Evolutionary conservation across 805 yeast genomes (phyloP).

Genomic region (Nakazawaea populi): DNA sequence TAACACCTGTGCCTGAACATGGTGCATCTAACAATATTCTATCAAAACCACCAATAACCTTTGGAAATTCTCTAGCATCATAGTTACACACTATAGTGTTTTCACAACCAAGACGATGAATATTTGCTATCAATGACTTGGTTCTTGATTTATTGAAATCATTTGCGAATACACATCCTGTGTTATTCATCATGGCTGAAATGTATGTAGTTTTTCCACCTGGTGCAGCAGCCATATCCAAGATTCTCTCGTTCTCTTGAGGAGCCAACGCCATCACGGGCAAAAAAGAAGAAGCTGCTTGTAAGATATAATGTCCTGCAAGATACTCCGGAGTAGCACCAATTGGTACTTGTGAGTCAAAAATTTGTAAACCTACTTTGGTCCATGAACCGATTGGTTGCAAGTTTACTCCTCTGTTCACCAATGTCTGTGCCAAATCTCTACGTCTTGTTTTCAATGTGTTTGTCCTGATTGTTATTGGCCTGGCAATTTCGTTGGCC

Average conservation of each 20-base stretch:
- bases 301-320: constrained; percentile 96
- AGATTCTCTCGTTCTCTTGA: constrained; percentile 90
- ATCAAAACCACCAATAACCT: constrained; percentile 97
- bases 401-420: constrained; percentile 93
- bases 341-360: constrained; percentile 98
- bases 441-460: constrained; percentile 92
- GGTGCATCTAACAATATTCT: constrained; percentile 96
- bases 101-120: constrained; percentile 94
- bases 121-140: constrained; percentile 92
- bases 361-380: constrained; percentile 93
- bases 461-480: constrained; percentile 96
- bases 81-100: constrained; percentile 95
- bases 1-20: constrained; percentile 99
- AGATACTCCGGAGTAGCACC: constrained; percentile 99
- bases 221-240: constrained; percentile 99
- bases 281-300: constrained; percentile 96
- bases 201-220: constrained; percentile 98
- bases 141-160: constrained; percentile 97
- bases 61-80: constrained; percentile 98
- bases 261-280: constrained; percentile 98
- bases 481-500: constrained; percentile 96
- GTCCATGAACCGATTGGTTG: constrained; percentile 99
- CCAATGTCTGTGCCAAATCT: constrained; percentile 90
- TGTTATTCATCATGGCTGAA: constrained; percentile 94
- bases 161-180: constrained; percentile 96